These are phyloP conservation scores for Mycena capillaripes DNA, from an alignment of 768 basidiomycete genomes.

Conservation along the genomic window DNA sequence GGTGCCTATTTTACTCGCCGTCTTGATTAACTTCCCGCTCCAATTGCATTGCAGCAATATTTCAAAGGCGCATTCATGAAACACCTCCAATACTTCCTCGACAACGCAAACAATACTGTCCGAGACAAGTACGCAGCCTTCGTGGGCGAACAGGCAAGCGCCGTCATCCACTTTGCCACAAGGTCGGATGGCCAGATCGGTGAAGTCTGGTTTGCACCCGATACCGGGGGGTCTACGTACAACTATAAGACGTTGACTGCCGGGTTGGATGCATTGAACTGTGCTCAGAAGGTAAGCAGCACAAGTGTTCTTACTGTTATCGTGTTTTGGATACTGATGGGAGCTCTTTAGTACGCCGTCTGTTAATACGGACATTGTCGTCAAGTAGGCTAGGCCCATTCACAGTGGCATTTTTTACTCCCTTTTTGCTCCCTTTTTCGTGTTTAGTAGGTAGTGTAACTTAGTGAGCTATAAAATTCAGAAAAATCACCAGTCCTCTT, in stretches of 20 bases:
- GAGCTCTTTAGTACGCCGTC: conserved; percentile 9
- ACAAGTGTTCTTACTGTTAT: background rate
- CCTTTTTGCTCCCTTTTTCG: background rate
- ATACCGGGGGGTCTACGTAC: conserved; percentile 9
- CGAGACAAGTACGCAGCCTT: conserved; percentile 20
- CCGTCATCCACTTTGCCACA: conserved; percentile 13
- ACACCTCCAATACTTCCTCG: conserved; percentile 22
- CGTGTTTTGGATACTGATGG: background rate
- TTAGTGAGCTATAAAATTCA: no score
- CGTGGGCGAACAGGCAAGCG: conserved; percentile 14
- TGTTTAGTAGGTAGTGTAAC: background rate
- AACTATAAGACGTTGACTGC: conserved; percentile 19
- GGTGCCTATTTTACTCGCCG: background rate
- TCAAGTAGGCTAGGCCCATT: background rate
- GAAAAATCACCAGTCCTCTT: no score
- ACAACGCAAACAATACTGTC: conserved; percentile 18
- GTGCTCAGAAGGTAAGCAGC: conserved; percentile 21
- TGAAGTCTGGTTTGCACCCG: conserved; percentile 17
- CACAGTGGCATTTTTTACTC: background rate
- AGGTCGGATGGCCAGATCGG: conserved; percentile 15
- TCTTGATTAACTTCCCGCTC: background rate
- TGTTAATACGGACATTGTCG: conserved; percentile 6
- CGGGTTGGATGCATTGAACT: conserved; percentile 22
- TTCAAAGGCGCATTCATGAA: conserved; percentile 23
- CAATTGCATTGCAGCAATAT: background rate